Conservation (phyloP, 129 eudicot species). For the Cynara cardunculus region DNA sequence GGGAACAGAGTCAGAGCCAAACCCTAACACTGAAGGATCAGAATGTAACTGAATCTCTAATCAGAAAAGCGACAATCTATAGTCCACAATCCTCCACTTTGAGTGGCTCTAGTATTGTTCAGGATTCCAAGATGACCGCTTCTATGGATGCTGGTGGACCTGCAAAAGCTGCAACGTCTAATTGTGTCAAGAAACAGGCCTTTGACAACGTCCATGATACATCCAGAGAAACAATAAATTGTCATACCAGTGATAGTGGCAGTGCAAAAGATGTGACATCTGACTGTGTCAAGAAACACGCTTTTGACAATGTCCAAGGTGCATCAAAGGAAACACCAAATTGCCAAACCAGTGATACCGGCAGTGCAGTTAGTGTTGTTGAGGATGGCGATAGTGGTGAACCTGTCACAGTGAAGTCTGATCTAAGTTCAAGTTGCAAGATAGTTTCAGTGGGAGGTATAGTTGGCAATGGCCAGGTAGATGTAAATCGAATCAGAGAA, state of each 20-base stretch:
- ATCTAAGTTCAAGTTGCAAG: conserved; percentile 31
- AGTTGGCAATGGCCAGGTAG: conserved; percentile 28
- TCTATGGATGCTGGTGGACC: conserved; percentile 8
- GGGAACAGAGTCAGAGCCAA: conserved; percentile 37
- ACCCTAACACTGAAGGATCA: conserved; percentile 12
- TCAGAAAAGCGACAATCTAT: conserved; percentile 24
- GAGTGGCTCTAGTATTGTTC: conserved; percentile 16
- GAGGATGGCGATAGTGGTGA: conserved; percentile 47
- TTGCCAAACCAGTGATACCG: conserved; percentile 32
- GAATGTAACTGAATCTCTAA: conserved; percentile 16
- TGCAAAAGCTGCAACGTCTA: background rate
- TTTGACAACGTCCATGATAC: background rate
- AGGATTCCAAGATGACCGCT: conserved; percentile 12
- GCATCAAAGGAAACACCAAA: conserved; percentile 10
- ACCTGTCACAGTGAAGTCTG: conserved; percentile 36
- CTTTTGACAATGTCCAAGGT: background rate
- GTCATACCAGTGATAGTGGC: conserved; percentile 44
- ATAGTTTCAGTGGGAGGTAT: conserved; percentile 27
- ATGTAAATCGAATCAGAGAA: conserved; percentile 52
- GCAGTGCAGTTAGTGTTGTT: conserved; percentile 54
- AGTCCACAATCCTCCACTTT: conserved; percentile 39
- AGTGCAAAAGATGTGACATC: conserved; percentile 35
- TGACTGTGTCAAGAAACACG: conserved; percentile 16
- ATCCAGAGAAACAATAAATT: conserved; percentile 17
- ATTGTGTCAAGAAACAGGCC: conserved; percentile 14